These are phyloP conservation scores for Cajanus cajan DNA, from an alignment of 306 rosid genomes.

Conservation along the genomic window DNA sequence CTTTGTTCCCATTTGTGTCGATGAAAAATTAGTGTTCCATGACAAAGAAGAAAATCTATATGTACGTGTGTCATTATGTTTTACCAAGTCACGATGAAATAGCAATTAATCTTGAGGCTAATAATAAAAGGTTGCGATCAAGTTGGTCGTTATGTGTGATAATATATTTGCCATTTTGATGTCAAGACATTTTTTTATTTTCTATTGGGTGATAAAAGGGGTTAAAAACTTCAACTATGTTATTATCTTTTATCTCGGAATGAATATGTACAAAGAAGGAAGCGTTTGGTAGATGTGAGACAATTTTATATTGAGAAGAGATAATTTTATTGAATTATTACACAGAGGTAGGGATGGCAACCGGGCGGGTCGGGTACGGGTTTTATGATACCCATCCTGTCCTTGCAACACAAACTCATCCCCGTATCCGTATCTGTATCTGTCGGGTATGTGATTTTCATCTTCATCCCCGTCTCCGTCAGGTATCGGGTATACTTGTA, in stretches of 20 bases:
- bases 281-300: background rate
- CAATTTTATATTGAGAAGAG: background rate
- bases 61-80: background rate
- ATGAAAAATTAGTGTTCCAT: background rate
- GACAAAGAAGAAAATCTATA: background rate
- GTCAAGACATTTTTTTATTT: background rate
- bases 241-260: too few relatives aligned
- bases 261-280: background rate
- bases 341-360: too few relatives aligned
- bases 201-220: background rate
- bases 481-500: too few relatives aligned
- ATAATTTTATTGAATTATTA: constrained; percentile 26
- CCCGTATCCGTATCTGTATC: too few relatives aligned
- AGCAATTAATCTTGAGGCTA: background rate
- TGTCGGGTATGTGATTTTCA: too few relatives aligned
- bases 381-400: too few relatives aligned
- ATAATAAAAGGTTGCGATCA: background rate
- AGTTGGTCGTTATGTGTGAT: background rate
- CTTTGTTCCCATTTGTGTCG: constrained; percentile 13
- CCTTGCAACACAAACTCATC: too few relatives aligned
- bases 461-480: too few relatives aligned
- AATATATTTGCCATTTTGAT: background rate
- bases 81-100: background rate
- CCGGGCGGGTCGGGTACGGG: too few relatives aligned
- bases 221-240: too few relatives aligned